Base-by-base conservation (phyloP, 768 basidiomycete species). In the Trametes sanguinea region DNA sequence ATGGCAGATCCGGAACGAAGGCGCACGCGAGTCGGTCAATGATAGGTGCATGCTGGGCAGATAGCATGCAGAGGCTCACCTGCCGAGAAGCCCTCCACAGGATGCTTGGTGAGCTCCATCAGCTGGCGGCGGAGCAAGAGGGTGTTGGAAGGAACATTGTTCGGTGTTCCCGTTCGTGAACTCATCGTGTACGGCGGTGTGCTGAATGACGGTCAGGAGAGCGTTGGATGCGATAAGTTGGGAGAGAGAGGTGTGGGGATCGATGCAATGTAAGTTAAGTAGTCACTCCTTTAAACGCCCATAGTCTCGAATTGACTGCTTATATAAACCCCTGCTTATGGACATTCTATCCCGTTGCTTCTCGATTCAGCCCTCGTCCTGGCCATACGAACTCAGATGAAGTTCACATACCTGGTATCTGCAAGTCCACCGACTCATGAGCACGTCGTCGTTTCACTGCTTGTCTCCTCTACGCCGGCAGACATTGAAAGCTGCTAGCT, bases 31-130 rank as follows among this genome's bases (percentile, higher is more conserved):
- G 57, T 68, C 47, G 71, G 69, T 64, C 46, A 67, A 54, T 55
- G 62, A 55, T 44, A 16, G 29, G 40, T 8, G 44, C 40, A 17
- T 43, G 39, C 50, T n/a, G 22, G 7, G 16, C 14, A n/a, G 48
- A 13, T 56, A 46, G 30, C 35, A 45, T 50, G 54, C 48, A 54
- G 14, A 57, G 50, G 63, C 78, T 68, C 71, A 90, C 92, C 92
- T 77, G 95, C 96, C 37, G 94, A 95, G 79, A 99, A 98, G 6
- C 96, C 96, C 71, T 97, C 92, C 4, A 98, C 94, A 2, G 96
- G 96, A 51, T 81, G 85, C 76, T 98, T 98, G 35, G 88, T 92
- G 64, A 99, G 85, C 71, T 97, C 96, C 10, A 79, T 73, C 39
- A 94, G 83, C 75, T 94, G 91, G 37, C 92, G 82, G 43, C 89